Conservation (phyloP, 495 filamentous ascomycete genomes). For the Daldinia bambusicola region DNA sequence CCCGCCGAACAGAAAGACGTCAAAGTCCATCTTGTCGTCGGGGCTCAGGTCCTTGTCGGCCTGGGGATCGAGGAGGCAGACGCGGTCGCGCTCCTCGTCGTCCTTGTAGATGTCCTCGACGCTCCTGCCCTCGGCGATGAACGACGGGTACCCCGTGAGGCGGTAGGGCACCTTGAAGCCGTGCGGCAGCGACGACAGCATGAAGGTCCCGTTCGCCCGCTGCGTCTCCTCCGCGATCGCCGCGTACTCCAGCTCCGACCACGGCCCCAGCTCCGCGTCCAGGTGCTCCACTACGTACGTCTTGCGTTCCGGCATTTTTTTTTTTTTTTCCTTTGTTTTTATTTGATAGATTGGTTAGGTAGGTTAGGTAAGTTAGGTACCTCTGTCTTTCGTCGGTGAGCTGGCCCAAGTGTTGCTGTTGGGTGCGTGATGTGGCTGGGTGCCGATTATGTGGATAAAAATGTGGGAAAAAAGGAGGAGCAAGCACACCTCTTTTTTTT, state of each 20-base stretch:
- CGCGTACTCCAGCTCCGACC: conserved; percentile 91
- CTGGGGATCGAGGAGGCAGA: conserved; percentile 90
- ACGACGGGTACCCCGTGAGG: conserved; percentile 66
- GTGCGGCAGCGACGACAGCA: conserved; percentile 82
- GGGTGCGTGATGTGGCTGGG: not conserved
- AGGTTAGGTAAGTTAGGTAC: no score
- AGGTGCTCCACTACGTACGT: conserved; percentile 93
- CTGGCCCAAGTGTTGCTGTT: not conserved
- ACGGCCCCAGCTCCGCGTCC: conserved; percentile 90
- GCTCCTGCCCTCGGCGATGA: conserved; percentile 73
- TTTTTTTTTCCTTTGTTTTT: no score
- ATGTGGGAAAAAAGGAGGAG: not conserved
- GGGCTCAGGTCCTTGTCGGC: conserved; percentile 83
- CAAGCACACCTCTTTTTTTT: not conserved
- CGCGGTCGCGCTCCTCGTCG: conserved; percentile 65
- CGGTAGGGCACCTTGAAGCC: conserved; percentile 72
- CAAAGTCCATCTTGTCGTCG: conserved; percentile 82
- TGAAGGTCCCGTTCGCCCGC: conserved; percentile 72
- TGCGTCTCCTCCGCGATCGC: conserved; percentile 84
- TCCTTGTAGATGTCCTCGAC: conserved; percentile 81
- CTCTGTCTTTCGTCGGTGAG: not conserved
- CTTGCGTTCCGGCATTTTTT: conserved; percentile 53
- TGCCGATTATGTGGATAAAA: not conserved
- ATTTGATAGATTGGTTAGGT: no score
- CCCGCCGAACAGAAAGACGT: conserved; percentile 93